A percentile compares a stretch with the other conserved stretches of the same genome.
Evolutionary conservation across 2,329 filamentous ascomycete genomes (phyloP).

Genomic region (Cercospora sp.): DNA sequence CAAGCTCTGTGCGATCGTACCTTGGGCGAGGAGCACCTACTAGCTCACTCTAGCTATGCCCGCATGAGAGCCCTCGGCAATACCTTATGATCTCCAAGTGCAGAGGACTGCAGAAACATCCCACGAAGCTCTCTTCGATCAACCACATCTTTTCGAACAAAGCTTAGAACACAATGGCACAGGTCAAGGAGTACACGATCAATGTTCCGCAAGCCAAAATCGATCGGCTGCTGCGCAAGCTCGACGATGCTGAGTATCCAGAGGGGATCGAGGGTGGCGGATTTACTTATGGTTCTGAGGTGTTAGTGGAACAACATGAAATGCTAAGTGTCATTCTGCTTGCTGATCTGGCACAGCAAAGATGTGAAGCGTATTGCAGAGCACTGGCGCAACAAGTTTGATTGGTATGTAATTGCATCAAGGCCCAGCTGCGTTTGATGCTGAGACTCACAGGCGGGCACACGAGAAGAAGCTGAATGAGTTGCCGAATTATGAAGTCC

Average conservation of each 20-base stretch:
- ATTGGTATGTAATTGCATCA: constrained; percentile 51
- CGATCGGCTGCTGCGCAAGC: constrained; percentile 16
- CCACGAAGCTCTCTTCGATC: not conserved
- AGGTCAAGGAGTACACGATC: constrained; percentile 20
- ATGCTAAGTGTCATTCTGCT: too few relatives aligned
- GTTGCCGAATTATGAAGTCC: constrained; percentile 59
- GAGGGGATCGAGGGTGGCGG: constrained; percentile 38
- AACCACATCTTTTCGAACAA: too few relatives aligned
- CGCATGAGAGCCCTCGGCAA: constrained; percentile 6
- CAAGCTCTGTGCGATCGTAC: constrained; percentile 12
- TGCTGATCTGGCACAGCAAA: constrained; percentile 23
- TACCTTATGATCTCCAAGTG: not conserved
- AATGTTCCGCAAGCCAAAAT: constrained; percentile 23
- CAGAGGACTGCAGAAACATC: not conserved
- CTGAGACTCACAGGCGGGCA: constrained; percentile 37
- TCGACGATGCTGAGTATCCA: constrained; percentile 21
- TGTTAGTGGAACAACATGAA: constrained; percentile 34
- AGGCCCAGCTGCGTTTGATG: too few relatives aligned
- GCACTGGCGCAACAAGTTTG: constrained; percentile 58
- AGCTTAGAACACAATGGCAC: constrained; percentile 9
- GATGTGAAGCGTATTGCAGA: constrained; percentile 60
- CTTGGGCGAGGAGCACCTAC: not conserved
- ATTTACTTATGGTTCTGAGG: constrained; percentile 62
- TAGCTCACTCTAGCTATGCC: constrained; percentile 5
- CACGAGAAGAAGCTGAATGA: constrained; percentile 62